Conservation (phyloP, 192 early-diverging fungal species). For the Coemansia sp. region DNA sequence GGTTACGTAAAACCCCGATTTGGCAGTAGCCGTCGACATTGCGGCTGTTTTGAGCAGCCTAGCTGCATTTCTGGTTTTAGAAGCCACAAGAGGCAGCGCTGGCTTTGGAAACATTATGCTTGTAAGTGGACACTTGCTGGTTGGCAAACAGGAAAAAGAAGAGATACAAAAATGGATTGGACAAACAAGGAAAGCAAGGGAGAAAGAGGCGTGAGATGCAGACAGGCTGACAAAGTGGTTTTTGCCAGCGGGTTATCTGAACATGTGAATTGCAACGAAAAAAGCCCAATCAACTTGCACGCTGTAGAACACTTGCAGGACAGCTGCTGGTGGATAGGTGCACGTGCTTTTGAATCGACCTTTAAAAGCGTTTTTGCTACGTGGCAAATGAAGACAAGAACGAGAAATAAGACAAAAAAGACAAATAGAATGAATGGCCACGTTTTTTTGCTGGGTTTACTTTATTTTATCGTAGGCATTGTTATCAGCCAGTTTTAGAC, state of each 20-base stretch:
- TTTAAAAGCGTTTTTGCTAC: too few species aligned
- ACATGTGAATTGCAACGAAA: too few species aligned
- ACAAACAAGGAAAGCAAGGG: not conserved
- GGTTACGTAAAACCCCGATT: conserved; percentile 21
- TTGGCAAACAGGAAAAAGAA: not conserved
- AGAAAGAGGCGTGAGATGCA: conserved; percentile 7
- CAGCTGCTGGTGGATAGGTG: too few species aligned
- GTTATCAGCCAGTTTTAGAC: too few species aligned
- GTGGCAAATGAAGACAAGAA: too few species aligned
- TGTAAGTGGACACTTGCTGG: not conserved
- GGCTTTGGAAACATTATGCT: not conserved
- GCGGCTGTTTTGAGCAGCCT: not conserved
- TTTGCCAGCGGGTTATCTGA: not conserved
- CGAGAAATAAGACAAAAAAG: too few species aligned
- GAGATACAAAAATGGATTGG: not conserved
- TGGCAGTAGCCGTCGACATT: not conserved
- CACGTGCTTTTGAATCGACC: too few species aligned
- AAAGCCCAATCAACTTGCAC: not conserved
- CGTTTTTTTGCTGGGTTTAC: too few species aligned
- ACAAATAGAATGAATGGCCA: too few species aligned
- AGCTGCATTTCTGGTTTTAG: not conserved
- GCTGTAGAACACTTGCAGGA: too few species aligned
- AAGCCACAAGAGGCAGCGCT: not conserved
- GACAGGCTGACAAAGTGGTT: not conserved
- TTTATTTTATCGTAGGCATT: too few species aligned